Evolutionary conservation across 164 flowering plant species (phyloP).

Genomic region (Magnolia sinica): DNA sequence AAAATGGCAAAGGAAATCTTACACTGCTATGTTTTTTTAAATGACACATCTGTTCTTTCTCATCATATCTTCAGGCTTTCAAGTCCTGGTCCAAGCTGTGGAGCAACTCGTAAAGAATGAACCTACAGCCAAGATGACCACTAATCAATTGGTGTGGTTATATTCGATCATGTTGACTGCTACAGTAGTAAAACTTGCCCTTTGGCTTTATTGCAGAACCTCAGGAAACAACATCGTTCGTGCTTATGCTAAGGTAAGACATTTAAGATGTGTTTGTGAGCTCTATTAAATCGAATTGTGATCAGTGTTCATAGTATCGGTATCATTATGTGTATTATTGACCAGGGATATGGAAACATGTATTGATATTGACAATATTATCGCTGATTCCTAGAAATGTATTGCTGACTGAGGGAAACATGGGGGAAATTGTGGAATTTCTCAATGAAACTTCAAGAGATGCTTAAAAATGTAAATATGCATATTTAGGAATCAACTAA

Average conservation of each 20-base stretch:
- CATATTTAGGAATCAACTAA: too few relatives aligned
- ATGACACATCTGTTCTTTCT: not conserved
- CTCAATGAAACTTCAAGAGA: too few relatives aligned
- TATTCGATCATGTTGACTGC: slow-evolving; percentile 77
- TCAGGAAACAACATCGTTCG: slow-evolving; percentile 85
- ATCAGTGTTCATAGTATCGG: too few relatives aligned
- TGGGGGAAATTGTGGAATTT: too few relatives aligned
- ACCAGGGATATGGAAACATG: too few relatives aligned
- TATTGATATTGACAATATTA: too few relatives aligned
- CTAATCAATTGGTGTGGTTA: slow-evolving; percentile 64
- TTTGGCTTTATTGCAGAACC: slow-evolving; percentile 84
- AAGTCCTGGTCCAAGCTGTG: slow-evolving; percentile 71
- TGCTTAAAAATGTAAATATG: too few relatives aligned
- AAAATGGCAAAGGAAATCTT: not conserved
- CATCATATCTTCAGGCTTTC: slow-evolving; percentile 61
- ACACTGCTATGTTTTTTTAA: not conserved
- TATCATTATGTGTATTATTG: too few relatives aligned
- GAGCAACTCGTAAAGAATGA: slow-evolving; percentile 59
- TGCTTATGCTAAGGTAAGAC: slow-evolving; percentile 86
- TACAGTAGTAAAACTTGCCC: slow-evolving; percentile 63
- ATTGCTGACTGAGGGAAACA: too few relatives aligned
- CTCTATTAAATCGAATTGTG: too few relatives aligned
- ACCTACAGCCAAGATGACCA: slow-evolving; percentile 46
- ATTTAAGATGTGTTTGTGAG: not conserved
- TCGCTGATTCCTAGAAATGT: too few relatives aligned